Percentiles rank a stretch among this genome's conserved stretches.
These are phyloP conservation scores for Eucalyptus rudis DNA, from an alignment of 345 rosid genomes.

Conservation along the genomic window DNA sequence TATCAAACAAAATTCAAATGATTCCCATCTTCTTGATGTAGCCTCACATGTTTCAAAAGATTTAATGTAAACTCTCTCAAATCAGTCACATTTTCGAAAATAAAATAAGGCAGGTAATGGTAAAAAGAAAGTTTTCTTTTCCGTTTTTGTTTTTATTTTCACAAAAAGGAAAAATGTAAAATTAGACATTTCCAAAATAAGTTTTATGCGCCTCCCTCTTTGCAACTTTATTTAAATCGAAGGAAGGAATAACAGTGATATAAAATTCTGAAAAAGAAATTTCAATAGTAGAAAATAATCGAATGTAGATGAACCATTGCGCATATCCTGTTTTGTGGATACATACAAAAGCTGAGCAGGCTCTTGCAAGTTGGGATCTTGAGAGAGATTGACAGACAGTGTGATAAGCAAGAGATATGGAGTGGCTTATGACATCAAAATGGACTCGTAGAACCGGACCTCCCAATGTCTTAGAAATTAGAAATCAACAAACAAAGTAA, in stretches of 20 bases:
- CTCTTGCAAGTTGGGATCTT: not conserved
- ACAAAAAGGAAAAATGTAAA: not conserved
- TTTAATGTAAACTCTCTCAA: not conserved
- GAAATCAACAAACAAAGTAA: no score
- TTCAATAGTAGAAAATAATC: not conserved
- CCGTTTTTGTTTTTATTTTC: accelerated
- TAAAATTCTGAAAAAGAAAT: not conserved
- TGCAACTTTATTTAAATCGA: not conserved
- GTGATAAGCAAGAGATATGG: not conserved
- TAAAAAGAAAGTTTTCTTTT: not conserved
- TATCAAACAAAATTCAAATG: not conserved
- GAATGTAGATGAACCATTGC: not conserved
- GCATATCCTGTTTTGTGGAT: not conserved
- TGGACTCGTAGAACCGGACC: not conserved
- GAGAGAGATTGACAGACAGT: not conserved
- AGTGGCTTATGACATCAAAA: not conserved
- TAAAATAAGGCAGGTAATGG: not conserved
- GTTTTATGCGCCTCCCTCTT: not conserved
- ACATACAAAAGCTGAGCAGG: not conserved
- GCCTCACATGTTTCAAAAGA: not conserved
- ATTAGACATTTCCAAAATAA: not conserved
- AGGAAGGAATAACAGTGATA: not conserved
- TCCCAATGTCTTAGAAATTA: not conserved
- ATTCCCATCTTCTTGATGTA: not conserved
- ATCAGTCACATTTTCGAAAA: not conserved